Base-by-base conservation (phyloP, 352 stramenopile genomes). In the Pythium volutum region DNA sequence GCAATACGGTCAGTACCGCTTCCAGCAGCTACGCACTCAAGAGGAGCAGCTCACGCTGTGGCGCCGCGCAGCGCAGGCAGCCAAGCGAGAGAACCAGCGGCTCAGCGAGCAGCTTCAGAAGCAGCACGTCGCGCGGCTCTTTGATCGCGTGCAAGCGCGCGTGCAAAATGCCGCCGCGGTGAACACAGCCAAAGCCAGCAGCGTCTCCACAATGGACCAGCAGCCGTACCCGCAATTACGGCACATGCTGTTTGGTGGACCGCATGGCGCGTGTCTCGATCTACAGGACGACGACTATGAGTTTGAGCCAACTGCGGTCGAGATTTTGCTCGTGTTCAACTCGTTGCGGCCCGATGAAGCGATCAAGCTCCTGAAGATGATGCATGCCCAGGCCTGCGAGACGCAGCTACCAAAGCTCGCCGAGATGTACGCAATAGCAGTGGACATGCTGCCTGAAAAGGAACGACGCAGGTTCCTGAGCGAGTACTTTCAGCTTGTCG, bases 401-500 rank as follows among this genome's bases (percentile, higher is more conserved):
- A 46, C 76, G 9, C 55, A 74, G 2, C 62, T 88, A 18, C 67
- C 76, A 0, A 59, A 69, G 15, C 54, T 88, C 0, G 69, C 67
- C 0, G 77, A 87, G 33, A 51, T 66, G 48, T 68, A 81, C 23
- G 81, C 81, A 0, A 54, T 66, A 5, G 76, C 60, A 4, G 72
- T 85, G 16, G 79, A 86, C 14, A 46, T 78, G 20, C 70, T 88
- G 39, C 55, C 69, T 3, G 70, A 75, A 23, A 69, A 68, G 29
- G 68, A 87, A 18, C 63, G 77, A 39, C 63, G 72, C 11, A 15
- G 49, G 11, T 90, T 90, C 29, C 59, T 88, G 25, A 69, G 67
- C 23, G 77, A 90, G 43, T 90, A 81, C 34, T 82, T 88, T n/a
- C 69, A 76, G 25, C 72, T 84, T 27, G 66, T 90, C 14, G 66